Evolutionary conservation across 2,329 filamentous ascomycete species (phyloP).

Genomic region (Colletotrichum zoysiae): DNA sequence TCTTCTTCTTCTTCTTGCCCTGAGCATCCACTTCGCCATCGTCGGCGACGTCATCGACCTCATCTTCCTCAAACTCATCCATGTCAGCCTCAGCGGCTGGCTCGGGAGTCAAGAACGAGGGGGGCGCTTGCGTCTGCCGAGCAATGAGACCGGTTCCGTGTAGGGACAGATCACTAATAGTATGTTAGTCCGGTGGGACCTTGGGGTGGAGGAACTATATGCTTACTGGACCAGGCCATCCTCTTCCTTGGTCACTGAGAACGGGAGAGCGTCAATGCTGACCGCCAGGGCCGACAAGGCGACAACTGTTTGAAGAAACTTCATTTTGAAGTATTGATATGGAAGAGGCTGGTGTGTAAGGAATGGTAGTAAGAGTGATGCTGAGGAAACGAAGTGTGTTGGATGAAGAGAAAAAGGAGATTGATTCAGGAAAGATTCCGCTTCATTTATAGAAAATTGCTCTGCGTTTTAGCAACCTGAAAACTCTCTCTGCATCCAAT

Average conservation of each 20-base stretch:
- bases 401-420: slow-evolving; percentile 14
- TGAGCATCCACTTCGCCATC: slow-evolving; percentile 26
- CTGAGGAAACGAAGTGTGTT: background rate
- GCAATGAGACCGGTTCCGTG: slow-evolving; percentile 3
- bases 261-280: slow-evolving; percentile 39
- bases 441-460: slow-evolving; percentile 12
- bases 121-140: slow-evolving; percentile 23
- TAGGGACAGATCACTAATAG: slow-evolving; percentile 21
- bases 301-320: slow-evolving; percentile 26
- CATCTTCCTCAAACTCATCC: slow-evolving; percentile 23
- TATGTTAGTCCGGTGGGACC: background rate
- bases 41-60: background rate
- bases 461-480: no score
- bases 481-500: background rate
- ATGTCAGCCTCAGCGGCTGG: slow-evolving; percentile 14
- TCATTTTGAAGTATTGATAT: slow-evolving; percentile 19
- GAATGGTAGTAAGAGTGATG: background rate
- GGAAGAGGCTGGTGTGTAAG: background rate
- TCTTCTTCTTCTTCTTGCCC: slow-evolving; percentile 40
- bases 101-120: slow-evolving; percentile 1
- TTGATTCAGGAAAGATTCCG: background rate
- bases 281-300: slow-evolving; percentile 38
- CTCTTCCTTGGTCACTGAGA: slow-evolving; percentile 28
- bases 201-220: fast-evolving
- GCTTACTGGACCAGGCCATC: slow-evolving; percentile 24